A percentile compares a stretch with the other conserved stretches of the same genome.
phyloP scores from a whole-genome alignment of 2,329 filamentous ascomycete genomes.

The Ceratocystis huliohia region DNA sequence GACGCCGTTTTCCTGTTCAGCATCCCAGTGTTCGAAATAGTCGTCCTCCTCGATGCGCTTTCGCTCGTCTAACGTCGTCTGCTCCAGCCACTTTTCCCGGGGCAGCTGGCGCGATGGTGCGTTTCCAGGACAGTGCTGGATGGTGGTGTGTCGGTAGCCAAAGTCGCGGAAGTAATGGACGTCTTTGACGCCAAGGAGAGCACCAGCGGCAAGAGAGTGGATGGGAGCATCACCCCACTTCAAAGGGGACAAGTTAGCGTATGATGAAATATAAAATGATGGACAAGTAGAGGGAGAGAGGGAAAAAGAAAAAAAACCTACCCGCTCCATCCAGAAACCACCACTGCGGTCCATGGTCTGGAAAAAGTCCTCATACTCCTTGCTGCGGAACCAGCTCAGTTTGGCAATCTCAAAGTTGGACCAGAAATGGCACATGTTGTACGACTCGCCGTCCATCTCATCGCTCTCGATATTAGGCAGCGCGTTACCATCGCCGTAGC shows the following conservation, averaged over 20 bases:
- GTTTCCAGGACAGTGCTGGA: slow-evolving; percentile 95
- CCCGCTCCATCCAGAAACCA: slow-evolving; percentile 98
- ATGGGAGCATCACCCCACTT: slow-evolving; percentile 98
- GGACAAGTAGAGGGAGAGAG: not conserved
- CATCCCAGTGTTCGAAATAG: slow-evolving; percentile 84
- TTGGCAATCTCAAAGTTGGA: slow-evolving; percentile 97
- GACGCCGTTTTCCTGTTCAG: slow-evolving; percentile 86
- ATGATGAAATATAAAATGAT: slow-evolving; percentile 9
- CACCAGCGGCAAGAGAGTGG: slow-evolving; percentile 89
- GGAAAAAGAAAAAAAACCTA: slow-evolving; percentile 34
- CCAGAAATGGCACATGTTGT: slow-evolving; percentile 99
- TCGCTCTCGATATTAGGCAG: slow-evolving; percentile 79
- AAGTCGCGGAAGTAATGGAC: slow-evolving; percentile 99
- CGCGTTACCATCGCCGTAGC: slow-evolving; percentile 56
- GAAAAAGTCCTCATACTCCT: slow-evolving; percentile 96
- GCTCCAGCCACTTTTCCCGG: slow-evolving; percentile 67
- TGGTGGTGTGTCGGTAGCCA: slow-evolving; percentile 95
- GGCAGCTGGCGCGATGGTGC: slow-evolving; percentile 77
- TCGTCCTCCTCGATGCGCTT: slow-evolving; percentile 83
- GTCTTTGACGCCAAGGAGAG: slow-evolving; percentile 65
- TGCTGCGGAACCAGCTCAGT: slow-evolving; percentile 90
- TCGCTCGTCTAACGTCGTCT: slow-evolving; percentile 67
- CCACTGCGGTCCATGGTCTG: slow-evolving; percentile 97
- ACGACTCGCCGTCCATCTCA: slow-evolving; percentile 91
- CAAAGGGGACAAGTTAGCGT: slow-evolving; percentile 24